These are phyloP conservation scores for Suillus sp. DNA, from an alignment of 768 basidiomycete genomes.

Conservation along the genomic window DNA sequence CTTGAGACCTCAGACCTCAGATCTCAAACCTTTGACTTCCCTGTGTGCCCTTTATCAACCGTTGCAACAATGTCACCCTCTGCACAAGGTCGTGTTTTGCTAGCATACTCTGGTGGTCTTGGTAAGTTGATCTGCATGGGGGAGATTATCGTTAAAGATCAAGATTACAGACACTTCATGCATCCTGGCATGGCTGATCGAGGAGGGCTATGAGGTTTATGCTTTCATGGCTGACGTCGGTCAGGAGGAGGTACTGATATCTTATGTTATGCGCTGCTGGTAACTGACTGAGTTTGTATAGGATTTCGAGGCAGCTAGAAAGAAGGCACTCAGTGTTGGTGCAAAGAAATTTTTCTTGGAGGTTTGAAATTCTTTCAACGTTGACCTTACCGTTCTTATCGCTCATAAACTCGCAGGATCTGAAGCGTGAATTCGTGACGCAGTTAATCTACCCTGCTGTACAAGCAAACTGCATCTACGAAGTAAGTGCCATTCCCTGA, in stretches of 20 bases:
- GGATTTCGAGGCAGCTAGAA: conserved; percentile 92
- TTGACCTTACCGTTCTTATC: neutral
- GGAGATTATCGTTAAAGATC: neutral
- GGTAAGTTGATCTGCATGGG: conserved; percentile 54
- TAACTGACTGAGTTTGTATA: conserved; percentile 34
- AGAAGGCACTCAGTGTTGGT: conserved; percentile 87
- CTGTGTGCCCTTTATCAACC: neutral
- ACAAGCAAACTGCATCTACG: conserved; percentile 98
- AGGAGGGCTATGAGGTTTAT: conserved; percentile 95
- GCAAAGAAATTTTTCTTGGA: conserved; percentile 96
- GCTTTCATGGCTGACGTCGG: conserved; percentile 98
- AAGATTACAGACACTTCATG: conserved; percentile 85
- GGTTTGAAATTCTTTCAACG: conserved; percentile 40
- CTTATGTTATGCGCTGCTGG: neutral
- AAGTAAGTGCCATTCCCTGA: conserved; percentile 49
- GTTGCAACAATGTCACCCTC: neutral
- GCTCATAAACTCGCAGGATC: conserved; percentile 57
- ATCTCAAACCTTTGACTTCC: neutral
- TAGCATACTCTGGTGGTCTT: conserved; percentile 98
- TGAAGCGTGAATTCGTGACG: conserved; percentile 92
- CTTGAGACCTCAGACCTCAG: no score
- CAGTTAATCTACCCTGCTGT: conserved; percentile 98
- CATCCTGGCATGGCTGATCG: conserved; percentile 98
- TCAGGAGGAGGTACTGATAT: conserved; percentile 71
- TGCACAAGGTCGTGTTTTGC: conserved; percentile 77